phyloP scores from a whole-genome alignment of 2,329 filamentous ascomycete genomes.

The Waltergamsia citrina region DNA sequence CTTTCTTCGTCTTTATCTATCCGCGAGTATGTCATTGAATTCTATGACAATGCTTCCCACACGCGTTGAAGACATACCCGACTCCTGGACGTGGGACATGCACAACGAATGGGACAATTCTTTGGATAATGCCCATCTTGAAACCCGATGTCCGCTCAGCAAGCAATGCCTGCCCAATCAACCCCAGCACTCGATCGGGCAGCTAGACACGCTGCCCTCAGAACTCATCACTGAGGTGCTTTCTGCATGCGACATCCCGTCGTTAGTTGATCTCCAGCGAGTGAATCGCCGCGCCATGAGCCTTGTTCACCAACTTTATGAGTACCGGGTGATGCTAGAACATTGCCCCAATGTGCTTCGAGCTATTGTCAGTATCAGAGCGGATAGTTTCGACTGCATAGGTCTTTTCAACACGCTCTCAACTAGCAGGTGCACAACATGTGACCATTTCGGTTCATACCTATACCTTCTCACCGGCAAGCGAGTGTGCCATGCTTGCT shows the following conservation, averaged over 20 bases:
- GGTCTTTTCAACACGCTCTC: conserved; percentile 21
- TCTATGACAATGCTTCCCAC: no score
- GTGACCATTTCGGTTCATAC: conserved; percentile 24
- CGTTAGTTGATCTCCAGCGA: conserved; percentile 21
- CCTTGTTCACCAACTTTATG: conserved; percentile 22
- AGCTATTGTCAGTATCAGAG: conserved; percentile 21
- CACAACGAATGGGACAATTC: no score
- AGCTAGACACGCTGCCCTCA: conserved; percentile 16
- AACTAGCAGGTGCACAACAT: conserved; percentile 19
- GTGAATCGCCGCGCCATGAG: conserved; percentile 21
- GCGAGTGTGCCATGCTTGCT: conserved; percentile 28
- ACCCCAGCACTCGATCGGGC: conserved; percentile 9
- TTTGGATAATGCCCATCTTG: conserved; percentile 10
- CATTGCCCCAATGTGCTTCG: conserved; percentile 20
- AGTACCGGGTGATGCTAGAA: conserved; percentile 19
- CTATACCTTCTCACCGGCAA: conserved; percentile 26
- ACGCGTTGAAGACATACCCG: no score
- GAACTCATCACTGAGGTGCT: conserved; percentile 18
- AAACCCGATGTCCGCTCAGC: conserved; percentile 11
- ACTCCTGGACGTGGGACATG: no score
- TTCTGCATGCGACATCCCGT: conserved; percentile 16
- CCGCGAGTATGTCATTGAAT: no score
- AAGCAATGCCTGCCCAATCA: conserved; percentile 9
- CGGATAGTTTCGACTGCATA: conserved; percentile 16
- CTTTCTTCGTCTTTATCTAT: no score